Conservation (phyloP, 2,329 filamentous ascomycete species). For the Claviceps sp. region DNA sequence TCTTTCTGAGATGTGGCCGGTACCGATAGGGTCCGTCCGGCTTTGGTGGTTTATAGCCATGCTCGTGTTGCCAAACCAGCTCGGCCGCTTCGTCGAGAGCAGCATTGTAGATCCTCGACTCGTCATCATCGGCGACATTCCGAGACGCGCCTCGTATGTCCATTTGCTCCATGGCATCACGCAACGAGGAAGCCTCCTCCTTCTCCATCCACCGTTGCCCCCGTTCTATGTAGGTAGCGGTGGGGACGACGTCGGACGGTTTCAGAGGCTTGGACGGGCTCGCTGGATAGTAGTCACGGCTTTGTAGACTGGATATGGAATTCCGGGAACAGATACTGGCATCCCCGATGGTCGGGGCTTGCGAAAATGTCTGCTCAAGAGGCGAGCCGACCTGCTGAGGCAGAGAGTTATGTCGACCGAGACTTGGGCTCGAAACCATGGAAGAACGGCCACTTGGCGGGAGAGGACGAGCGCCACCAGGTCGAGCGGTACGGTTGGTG, state of each 20-base stretch:
- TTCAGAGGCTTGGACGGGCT: slow-evolving; percentile 31
- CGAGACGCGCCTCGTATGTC: slow-evolving; percentile 33
- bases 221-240: slow-evolving; percentile 57
- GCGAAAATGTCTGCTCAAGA: slow-evolving; percentile 15
- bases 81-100: slow-evolving; percentile 68
- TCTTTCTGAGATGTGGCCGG: slow-evolving; percentile 52
- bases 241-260: slow-evolving; percentile 49
- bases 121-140: slow-evolving; percentile 29
- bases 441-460: slow-evolving; percentile 23
- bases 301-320: slow-evolving; percentile 29
- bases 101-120: slow-evolving; percentile 53
- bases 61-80: slow-evolving; percentile 63
- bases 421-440: slow-evolving; percentile 15
- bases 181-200: slow-evolving; percentile 57
- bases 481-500: slow-evolving; percentile 51
- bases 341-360: slow-evolving; percentile 26
- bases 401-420: slow-evolving; percentile 17
- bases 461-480: slow-evolving; percentile 56
- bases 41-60: slow-evolving; percentile 33
- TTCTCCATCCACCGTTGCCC: slow-evolving; percentile 70
- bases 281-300: slow-evolving; percentile 39
- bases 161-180: slow-evolving; percentile 62
- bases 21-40: slow-evolving; percentile 53
- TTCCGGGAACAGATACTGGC: slow-evolving; percentile 37
- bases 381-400: slow-evolving; percentile 14